Evolutionary conservation across 2,329 filamentous ascomycete species (phyloP).

Genomic region (Aspergillus pseudotamarii): DNA sequence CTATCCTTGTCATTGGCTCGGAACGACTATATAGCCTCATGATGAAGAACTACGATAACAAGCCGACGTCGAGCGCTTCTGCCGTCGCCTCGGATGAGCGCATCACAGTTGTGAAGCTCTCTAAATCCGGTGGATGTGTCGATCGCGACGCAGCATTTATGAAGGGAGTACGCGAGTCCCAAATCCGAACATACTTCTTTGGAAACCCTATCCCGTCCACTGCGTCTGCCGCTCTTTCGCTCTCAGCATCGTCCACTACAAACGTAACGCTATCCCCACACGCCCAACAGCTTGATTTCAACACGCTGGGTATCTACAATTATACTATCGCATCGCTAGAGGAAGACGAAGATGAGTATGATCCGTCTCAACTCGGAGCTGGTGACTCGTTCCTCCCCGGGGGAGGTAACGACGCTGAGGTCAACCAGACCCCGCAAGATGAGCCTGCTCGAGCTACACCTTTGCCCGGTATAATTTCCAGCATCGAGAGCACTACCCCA

Average conservation of each 20-base stretch:
- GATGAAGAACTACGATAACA: conserved; percentile 64
- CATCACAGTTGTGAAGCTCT: conserved; percentile 75
- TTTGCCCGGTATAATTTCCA: conserved; percentile 28
- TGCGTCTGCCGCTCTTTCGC: conserved; percentile 36
- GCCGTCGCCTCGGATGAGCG: conserved; percentile 60
- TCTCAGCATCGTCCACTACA: conserved; percentile 42
- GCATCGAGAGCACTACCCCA: conserved; percentile 20
- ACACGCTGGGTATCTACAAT: conserved; percentile 72
- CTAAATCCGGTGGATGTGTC: conserved; percentile 83
- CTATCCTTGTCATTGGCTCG: conserved; percentile 80
- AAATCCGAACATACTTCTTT: conserved; percentile 93
- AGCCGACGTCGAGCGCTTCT: conserved; percentile 49
- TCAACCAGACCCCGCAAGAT: conserved; percentile 16
- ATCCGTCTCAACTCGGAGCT: conserved; percentile 36
- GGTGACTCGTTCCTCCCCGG: conserved; percentile 41
- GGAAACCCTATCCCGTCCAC: conserved; percentile 61
- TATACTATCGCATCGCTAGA: conserved; percentile 61
- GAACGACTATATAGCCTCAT: conserved; percentile 76
- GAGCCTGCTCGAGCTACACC: conserved; percentile 23
- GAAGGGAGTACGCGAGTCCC: conserved; percentile 71
- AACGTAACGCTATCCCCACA: conserved; percentile 80
- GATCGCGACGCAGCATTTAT: conserved; percentile 74
- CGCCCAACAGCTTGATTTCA: conserved; percentile 81
- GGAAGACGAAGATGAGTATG: conserved; percentile 54
- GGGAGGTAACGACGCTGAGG: conserved; percentile 30